Conservation (phyloP, 345 rosid species). For the Anacardium occidentale region DNA sequence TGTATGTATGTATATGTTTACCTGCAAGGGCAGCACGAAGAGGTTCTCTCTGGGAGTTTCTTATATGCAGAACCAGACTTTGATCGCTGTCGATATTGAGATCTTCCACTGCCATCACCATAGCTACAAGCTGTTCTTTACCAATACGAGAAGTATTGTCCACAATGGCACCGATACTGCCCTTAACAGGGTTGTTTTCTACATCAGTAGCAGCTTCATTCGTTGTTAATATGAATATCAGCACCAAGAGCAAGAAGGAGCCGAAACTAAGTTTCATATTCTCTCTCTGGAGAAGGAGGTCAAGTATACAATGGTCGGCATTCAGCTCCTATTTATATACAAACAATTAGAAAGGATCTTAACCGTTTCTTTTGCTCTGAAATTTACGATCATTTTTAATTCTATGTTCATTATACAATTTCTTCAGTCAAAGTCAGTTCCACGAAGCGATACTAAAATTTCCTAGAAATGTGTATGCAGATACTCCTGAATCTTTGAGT, state of each 20-base stretch:
- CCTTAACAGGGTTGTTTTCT: not conserved
- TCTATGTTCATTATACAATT: too few species aligned
- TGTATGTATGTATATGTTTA: not conserved
- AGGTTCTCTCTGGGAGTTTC: not conserved
- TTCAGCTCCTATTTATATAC: too few species aligned
- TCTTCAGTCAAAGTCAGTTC: too few species aligned
- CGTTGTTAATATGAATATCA: not conserved
- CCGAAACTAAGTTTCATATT: not conserved
- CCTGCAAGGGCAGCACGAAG: slow-evolving; percentile 6
- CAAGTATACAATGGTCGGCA: too few species aligned
- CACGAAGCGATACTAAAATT: too few species aligned
- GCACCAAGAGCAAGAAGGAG: not conserved
- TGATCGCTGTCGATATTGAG: not conserved
- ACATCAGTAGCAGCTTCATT: not conserved
- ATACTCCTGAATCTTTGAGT: too few species aligned
- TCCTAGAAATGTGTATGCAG: too few species aligned
- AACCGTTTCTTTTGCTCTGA: too few species aligned
- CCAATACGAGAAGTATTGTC: slow-evolving; percentile 18
- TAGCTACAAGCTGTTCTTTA: slow-evolving; percentile 17
- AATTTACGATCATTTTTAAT: too few species aligned
- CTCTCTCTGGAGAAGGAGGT: too few species aligned
- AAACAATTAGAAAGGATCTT: too few species aligned
- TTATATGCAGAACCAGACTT: not conserved
- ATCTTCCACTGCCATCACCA: slow-evolving; percentile 23
- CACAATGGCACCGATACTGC: slow-evolving; percentile 19